These are phyloP conservation scores for Saccharomycopsis sp. DNA, from an alignment of 805 yeast species.

Conservation along the genomic window DNA sequence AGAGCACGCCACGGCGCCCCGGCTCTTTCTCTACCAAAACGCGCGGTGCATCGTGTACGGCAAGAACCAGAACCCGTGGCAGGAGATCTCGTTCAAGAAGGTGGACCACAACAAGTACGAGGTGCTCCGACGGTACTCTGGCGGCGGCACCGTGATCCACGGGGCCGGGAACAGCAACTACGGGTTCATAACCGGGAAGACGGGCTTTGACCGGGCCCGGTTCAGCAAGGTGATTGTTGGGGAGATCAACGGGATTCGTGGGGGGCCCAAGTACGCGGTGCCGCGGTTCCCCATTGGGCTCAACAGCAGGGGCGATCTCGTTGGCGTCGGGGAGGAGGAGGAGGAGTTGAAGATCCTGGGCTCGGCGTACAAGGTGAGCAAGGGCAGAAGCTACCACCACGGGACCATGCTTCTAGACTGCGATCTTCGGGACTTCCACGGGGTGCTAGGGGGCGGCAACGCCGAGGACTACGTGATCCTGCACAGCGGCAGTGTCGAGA, in stretches of 20 bases:
- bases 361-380: slow-evolving; percentile 80
- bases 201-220: slow-evolving; percentile 50
- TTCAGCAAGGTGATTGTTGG: slow-evolving; percentile 43
- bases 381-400: slow-evolving; percentile 82
- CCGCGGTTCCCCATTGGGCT: slow-evolving; percentile 28
- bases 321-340: background rate
- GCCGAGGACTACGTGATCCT: slow-evolving; percentile 30
- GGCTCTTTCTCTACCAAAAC: slow-evolving; percentile 69
- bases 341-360: slow-evolving; percentile 66
- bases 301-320: slow-evolving; percentile 66
- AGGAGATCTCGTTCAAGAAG: slow-evolving; percentile 58
- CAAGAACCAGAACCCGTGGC: slow-evolving; percentile 92
- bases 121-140: slow-evolving; percentile 68
- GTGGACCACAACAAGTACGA: slow-evolving; percentile 37
- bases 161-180: slow-evolving; percentile 84
- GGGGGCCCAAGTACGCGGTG: slow-evolving; percentile 23
- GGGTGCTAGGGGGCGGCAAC: slow-evolving; percentile 37
- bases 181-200: slow-evolving; percentile 65
- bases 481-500: slow-evolving; percentile 54
- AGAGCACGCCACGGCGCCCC: slow-evolving; percentile 29
- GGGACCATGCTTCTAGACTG: slow-evolving; percentile 86
- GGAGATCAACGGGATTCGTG: slow-evolving; percentile 26
- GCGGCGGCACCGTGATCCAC: slow-evolving; percentile 97
- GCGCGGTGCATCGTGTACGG: slow-evolving; percentile 88
- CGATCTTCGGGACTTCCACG: slow-evolving; percentile 46